Evolutionary conservation across 768 basidiomycete species (phyloP), one percentile per base, ranked within the genome.

Genomic region (Suillus weaverae): DNA sequence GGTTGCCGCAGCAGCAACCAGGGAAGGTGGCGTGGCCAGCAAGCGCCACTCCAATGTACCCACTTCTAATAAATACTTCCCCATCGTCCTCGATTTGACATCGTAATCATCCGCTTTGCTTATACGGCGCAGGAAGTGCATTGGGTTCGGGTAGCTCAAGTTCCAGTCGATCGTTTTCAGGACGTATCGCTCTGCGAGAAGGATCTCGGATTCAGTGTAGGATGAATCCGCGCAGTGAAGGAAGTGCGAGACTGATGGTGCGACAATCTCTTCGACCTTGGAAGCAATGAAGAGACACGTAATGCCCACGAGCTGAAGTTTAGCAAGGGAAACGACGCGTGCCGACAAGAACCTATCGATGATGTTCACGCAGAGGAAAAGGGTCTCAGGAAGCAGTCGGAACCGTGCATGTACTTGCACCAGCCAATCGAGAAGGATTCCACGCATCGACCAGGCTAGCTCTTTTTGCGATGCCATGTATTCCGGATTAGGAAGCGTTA

Each of bases 61-160:
- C 57, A 97, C 91, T 79, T 97, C 96, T 61, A 96, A 80, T 60
- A 97, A 83, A 77, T 94, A 98, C 76, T 98, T 97, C 41, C 89
- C 94, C 22, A 97, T 83, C 4, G 95, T 95, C 63, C 95, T 81
- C 18, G 89, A 89, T 69, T 93, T 86, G 36, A 91, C 84, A 69
- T 96, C 91, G 76, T 94, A 97, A 63, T 89, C 88, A 70, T 98
- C 96, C 3, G 95, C 96, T 79, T 97, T 98, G 80, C 92, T 94
- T 63, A 93, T 89, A 39, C 95, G 84, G 44, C 95, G 82, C 46
- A 97, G 83, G 82, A 90, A 97, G 67, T 92, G 88, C 79, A 98
- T 88, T 3, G 95, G 94, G 67, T 92, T 94, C 35, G 96, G 92
- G 73, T 88, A 92, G 64, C 88, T 85, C 66, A 97, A 72, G 73